phyloP scores from a whole-genome alignment of 1,284 basidiomycete species.

The Pholiota adiposa region DNA sequence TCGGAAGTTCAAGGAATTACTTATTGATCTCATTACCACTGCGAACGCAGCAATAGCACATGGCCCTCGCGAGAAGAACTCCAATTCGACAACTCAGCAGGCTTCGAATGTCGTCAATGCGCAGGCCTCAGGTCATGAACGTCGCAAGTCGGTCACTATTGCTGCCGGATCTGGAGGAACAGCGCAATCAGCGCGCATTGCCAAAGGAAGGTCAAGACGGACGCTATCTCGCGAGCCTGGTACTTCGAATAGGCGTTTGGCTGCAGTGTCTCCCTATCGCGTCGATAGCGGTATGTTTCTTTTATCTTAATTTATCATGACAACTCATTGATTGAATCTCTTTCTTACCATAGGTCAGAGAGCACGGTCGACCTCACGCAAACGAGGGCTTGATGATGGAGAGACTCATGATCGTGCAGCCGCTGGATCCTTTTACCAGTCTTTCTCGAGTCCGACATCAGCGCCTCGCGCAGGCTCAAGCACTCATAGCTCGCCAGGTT shows the following conservation, averaged over 20 bases:
- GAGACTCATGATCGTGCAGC: slow-evolving; percentile 46
- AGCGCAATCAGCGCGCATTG: slow-evolving; percentile 45
- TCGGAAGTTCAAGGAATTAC: slow-evolving; percentile 81
- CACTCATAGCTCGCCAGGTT: slow-evolving; percentile 75
- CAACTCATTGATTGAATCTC: no score
- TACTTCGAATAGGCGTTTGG: slow-evolving; percentile 57
- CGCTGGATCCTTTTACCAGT: slow-evolving; percentile 47
- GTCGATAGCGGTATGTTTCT: slow-evolving; percentile 69
- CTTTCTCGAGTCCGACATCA: slow-evolving; percentile 56
- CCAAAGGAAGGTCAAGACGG: slow-evolving; percentile 58
- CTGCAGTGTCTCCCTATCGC: slow-evolving; percentile 67
- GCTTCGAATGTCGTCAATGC: slow-evolving; percentile 28
- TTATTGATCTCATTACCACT: slow-evolving; percentile 69
- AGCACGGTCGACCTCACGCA: slow-evolving; percentile 74
- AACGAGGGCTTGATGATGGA: slow-evolving; percentile 69
- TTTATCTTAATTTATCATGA: slow-evolving; percentile 7
- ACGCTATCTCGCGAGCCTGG: slow-evolving; percentile 64
- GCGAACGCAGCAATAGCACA: slow-evolving; percentile 67
- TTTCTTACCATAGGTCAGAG: slow-evolving; percentile 47
- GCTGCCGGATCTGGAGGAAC: slow-evolving; percentile 36
- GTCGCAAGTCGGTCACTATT: slow-evolving; percentile 57
- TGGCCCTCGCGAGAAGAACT: slow-evolving; percentile 30
- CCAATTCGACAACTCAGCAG: slow-evolving; percentile 15
- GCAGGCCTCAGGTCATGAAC: slow-evolving; percentile 44
- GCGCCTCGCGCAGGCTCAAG: slow-evolving; percentile 46